A percentile compares a stretch with the other conserved stretches of the same genome.
Evolutionary conservation across 2,329 filamentous ascomycete genomes (phyloP).

Genomic region (Rasamsonia emersonii): DNA sequence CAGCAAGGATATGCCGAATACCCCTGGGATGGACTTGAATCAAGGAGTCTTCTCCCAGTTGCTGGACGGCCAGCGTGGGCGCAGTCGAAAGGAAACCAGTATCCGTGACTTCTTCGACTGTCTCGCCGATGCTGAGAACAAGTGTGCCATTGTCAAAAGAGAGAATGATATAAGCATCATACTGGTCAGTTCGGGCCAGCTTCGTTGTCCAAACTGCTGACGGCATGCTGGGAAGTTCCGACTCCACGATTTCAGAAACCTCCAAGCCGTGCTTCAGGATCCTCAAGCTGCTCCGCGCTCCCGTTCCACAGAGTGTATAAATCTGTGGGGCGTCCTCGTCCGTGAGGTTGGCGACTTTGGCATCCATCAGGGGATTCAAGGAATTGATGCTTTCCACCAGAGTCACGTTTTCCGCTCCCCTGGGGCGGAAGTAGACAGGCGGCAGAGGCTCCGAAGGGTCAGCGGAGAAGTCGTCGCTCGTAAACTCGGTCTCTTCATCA

Average conservation of each 20-base stretch:
- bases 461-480: slow-evolving; percentile 70
- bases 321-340: slow-evolving; percentile 95
- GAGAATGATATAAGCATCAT: slow-evolving; percentile 90
- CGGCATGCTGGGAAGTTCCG: slow-evolving; percentile 78
- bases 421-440: slow-evolving; percentile 77
- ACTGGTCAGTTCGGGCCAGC: slow-evolving; percentile 68
- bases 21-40: slow-evolving; percentile 96
- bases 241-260: slow-evolving; percentile 92
- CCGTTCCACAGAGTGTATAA: slow-evolving; percentile 82
- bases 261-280: slow-evolving; percentile 88
- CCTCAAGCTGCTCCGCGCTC: slow-evolving; percentile 81
- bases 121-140: slow-evolving; percentile 91
- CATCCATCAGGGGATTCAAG: slow-evolving; percentile 85
- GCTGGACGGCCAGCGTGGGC: slow-evolving; percentile 83
- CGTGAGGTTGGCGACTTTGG: slow-evolving; percentile 82
- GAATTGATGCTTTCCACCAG: slow-evolving; percentile 78
- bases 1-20: slow-evolving; percentile 77
- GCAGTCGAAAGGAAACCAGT: slow-evolving; percentile 86
- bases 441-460: slow-evolving; percentile 64
- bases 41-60: slow-evolving; percentile 85
- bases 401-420: slow-evolving; percentile 70
- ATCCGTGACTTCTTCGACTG: slow-evolving; percentile 89
- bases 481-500: slow-evolving; percentile 79
- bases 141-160: slow-evolving; percentile 85
- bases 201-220: slow-evolving; percentile 95